These are phyloP conservation scores for Dictyostelium brefeldianum DNA, from an alignment of 78 protist genomes.

Conservation along the genomic window DNA sequence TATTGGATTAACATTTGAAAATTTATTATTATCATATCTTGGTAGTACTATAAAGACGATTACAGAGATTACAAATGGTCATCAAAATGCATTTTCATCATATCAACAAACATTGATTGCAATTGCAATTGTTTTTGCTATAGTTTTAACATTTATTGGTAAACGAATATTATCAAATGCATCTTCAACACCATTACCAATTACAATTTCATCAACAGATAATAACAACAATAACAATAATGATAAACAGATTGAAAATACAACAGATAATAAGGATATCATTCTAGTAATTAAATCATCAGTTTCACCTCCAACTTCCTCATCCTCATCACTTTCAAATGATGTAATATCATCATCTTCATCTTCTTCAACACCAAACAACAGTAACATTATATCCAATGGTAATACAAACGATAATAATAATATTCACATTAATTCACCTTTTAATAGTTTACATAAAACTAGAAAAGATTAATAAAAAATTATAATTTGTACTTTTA, in stretches of 20 bases:
- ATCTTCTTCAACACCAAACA: background rate
- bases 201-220: background rate
- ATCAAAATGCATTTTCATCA: conserved; percentile 28
- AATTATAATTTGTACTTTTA: background rate
- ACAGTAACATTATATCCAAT: too few species aligned
- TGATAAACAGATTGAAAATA: background rate
- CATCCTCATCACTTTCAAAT: background rate
- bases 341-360: conserved; percentile 11
- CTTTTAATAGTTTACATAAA: background rate
- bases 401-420: too few species aligned
- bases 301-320: background rate
- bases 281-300: conserved; percentile 42
- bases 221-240: background rate
- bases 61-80: conserved; percentile 56
- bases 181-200: background rate
- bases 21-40: conserved; percentile 45
- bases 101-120: conserved; percentile 50
- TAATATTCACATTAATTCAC: too few species aligned
- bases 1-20: conserved; percentile 70
- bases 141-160: conserved; percentile 23
- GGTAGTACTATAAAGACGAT: conserved; percentile 35
- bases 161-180: conserved; percentile 25
- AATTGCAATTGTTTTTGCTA: conserved; percentile 40
- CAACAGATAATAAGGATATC: background rate
- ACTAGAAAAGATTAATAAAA: background rate